Percentiles rank a stretch among this genome's conserved stretches.
These are phyloP conservation scores for Ceriops decandra DNA, from an alignment of 345 rosid genomes.

Conservation along the genomic window DNA sequence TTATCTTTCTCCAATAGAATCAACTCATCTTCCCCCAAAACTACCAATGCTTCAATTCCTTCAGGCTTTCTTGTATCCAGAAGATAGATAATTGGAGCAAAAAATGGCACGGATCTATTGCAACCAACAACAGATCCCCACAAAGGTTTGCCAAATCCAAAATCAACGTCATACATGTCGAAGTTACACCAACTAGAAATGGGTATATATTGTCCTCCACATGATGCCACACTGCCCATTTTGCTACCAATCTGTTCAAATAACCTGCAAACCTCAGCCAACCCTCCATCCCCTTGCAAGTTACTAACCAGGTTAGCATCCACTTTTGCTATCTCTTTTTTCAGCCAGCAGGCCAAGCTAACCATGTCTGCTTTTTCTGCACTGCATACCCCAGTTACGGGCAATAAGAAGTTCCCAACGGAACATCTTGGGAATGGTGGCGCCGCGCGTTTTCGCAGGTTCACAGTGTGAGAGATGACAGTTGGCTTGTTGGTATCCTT, in stretches of 20 bases:
- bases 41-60: slow-evolving; percentile 11
- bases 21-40: slow-evolving; percentile 11
- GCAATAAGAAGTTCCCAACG: background rate
- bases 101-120: background rate
- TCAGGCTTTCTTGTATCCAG: background rate
- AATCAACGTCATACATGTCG: slow-evolving; percentile 23
- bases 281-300: too few relatives aligned
- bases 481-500: background rate
- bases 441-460: background rate
- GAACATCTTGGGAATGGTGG: background rate
- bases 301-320: too few relatives aligned
- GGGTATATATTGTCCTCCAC: slow-evolving; percentile 2
- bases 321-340: too few relatives aligned
- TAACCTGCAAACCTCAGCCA: background rate
- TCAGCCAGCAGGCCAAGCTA: too few relatives aligned
- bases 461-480: background rate
- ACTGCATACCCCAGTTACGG: background rate
- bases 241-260: background rate
- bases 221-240: too few relatives aligned
- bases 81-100: background rate
- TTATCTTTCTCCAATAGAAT: background rate
- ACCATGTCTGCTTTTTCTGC: too few relatives aligned
- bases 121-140: slow-evolving; percentile 12
- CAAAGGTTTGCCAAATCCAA: slow-evolving; percentile 34
- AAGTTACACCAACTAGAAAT: slow-evolving; percentile 27